Evolutionary conservation across 352 stramenopile genomes (phyloP), one percentile per base, ranked within the genome.

Genomic region (Pythium chondricola): DNA sequence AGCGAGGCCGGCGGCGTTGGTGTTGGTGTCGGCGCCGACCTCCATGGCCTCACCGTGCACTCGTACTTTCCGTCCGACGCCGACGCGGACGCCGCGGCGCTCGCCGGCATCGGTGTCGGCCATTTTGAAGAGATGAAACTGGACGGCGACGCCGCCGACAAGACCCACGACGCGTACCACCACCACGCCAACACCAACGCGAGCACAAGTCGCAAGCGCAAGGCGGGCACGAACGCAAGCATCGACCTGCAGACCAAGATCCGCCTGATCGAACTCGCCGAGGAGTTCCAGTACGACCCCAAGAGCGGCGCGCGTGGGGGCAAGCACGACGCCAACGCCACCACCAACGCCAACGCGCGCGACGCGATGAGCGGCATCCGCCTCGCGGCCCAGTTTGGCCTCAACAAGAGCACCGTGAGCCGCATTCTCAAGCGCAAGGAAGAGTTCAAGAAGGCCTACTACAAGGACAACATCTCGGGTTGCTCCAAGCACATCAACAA

Each of bases 401-500:
- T 90, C 6, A 90, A 90, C 55, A 90, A 90, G 57, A 87, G 74
- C 65, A 90, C 79, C 1, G 75, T 90, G 24, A 88, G 75, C 35
- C 79, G 79, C 56, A 90, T 90, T 29, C 55, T 90, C n/a, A 90
- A 90, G 63, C 79, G 79, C 62, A 90, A 90, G 43, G 75, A 90
- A 35, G 75, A 88, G 70, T 88, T 86, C 62, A 90, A 90, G 65
- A 86, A 88, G 52, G 79, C 79, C 17, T 90, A 85, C 53, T 90
- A 90, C 64, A 84, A 88, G 58, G 79, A 90, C 68, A 88, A 88
- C 46, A 75, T 90, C 52, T 86, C 79, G 21, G 79, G 79, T 26
- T 74, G 74, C 40, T 88, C 79, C 45, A 90, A 90, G 60, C 79
- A 90, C 50, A 90, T 90, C 48, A 90, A 88, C 69, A 90, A 90